These are phyloP conservation scores for Wickerhamiella qilinensis DNA, from an alignment of 805 yeast genomes.

Conservation along the genomic window DNA sequence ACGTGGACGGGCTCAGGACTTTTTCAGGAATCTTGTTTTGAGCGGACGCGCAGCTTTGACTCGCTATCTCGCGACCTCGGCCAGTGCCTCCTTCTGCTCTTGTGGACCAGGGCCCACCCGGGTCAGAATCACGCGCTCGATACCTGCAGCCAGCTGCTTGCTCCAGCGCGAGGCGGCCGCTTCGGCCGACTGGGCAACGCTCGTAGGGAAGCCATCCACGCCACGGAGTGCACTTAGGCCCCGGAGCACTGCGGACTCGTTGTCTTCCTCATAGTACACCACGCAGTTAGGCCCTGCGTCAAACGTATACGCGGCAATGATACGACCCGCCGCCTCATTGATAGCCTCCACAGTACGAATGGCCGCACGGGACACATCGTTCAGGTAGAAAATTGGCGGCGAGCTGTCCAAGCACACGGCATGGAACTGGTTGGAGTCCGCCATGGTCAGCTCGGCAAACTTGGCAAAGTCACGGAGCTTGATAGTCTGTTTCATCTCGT, in stretches of 20 bases:
- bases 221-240: slow-evolving; percentile 48
- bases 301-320: slow-evolving; percentile 87
- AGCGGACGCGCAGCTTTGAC: too few relatives aligned
- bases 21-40: too few relatives aligned
- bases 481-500: slow-evolving; percentile 68
- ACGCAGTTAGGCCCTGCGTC: slow-evolving; percentile 99
- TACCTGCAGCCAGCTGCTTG: slow-evolving; percentile 45
- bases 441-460: slow-evolving; percentile 88
- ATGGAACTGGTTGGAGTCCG: slow-evolving; percentile 93
- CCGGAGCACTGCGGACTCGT: slow-evolving; percentile 61
- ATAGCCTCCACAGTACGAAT: slow-evolving; percentile 65
- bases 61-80: slow-evolving; percentile 2
- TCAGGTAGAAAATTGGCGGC: slow-evolving; percentile 91
- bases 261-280: slow-evolving; percentile 63
- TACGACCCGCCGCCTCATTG: slow-evolving; percentile 44
- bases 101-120: slow-evolving; percentile 80
- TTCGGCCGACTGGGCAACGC: slow-evolving; percentile 18
- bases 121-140: slow-evolving; percentile 71
- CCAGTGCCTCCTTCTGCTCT: slow-evolving; percentile 24
- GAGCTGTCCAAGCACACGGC: slow-evolving; percentile 91
- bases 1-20: too few relatives aligned
- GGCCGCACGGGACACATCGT: slow-evolving; percentile 74
- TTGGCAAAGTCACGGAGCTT: slow-evolving; percentile 51
- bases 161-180: slow-evolving; percentile 23
- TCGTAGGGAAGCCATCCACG: slow-evolving; percentile 35